Evolutionary conservation across 2,329 filamentous ascomycete genomes (phyloP).

Genomic region (Zasmidium angulare): DNA sequence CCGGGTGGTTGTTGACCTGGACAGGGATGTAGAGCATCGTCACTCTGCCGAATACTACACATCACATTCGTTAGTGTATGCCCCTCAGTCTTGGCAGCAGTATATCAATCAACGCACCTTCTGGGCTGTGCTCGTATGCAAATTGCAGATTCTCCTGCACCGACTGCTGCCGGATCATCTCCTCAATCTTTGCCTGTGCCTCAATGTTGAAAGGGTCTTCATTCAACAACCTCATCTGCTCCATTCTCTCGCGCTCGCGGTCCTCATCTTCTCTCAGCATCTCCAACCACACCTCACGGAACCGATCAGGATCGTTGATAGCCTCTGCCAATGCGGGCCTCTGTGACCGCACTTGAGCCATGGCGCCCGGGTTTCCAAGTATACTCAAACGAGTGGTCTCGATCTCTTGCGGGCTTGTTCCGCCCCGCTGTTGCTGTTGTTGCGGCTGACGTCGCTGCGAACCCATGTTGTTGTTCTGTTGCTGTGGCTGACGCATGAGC

Average conservation of each 20-base stretch:
- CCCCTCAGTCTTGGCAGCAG: neutral
- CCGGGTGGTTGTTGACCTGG: conserved; percentile 85
- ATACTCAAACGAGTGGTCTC: conserved; percentile 83
- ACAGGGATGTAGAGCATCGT: conserved; percentile 96
- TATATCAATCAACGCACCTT: conserved; percentile 62
- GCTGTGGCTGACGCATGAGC: conserved; percentile 60
- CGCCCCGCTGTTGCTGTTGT: conserved; percentile 17
- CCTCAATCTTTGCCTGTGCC: conserved; percentile 87
- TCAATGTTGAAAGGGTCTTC: conserved; percentile 93
- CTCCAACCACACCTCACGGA: conserved; percentile 69
- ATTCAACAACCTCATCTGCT: conserved; percentile 81
- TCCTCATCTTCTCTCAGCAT: conserved; percentile 70
- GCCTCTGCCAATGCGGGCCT: conserved; percentile 76
- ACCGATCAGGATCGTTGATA: conserved; percentile 72
- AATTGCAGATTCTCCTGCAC: conserved; percentile 96
- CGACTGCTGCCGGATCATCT: conserved; percentile 92
- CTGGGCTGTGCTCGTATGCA: conserved; percentile 95
- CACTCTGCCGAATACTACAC: conserved; percentile 82
- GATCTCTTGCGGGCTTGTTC: conserved; percentile 51
- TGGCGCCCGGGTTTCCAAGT: conserved; percentile 72
- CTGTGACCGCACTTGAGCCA: conserved; percentile 68
- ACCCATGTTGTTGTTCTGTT: conserved; percentile 42
- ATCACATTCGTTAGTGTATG: conserved; percentile 10
- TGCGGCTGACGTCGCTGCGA: conserved; percentile 38
- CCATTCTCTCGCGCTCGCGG: conserved; percentile 73